Percentiles rank a stretch among this genome's conserved stretches.
phyloP scores from a whole-genome alignment of 2,329 filamentous ascomycete species.

The Penicillium sp. region DNA sequence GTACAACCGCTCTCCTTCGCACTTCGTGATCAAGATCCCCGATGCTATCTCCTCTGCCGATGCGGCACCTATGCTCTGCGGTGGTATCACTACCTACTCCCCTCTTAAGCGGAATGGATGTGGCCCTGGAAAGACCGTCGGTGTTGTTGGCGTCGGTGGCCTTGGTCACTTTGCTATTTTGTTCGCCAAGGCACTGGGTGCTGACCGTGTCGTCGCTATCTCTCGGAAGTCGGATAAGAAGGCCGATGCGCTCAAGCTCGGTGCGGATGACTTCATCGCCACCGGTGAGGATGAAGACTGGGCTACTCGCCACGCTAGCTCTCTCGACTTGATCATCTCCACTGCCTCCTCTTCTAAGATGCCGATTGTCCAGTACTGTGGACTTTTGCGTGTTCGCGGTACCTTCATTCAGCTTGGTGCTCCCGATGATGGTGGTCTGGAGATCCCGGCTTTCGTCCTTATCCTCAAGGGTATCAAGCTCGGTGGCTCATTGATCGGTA shows the following conservation, averaged over 20 bases:
- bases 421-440: slow-evolving; percentile 57
- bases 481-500: slow-evolving; percentile 46
- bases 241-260: slow-evolving; percentile 54
- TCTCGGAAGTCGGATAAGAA: slow-evolving; percentile 52
- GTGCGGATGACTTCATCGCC: slow-evolving; percentile 56
- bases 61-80: slow-evolving; percentile 71
- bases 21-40: slow-evolving; percentile 61
- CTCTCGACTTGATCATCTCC: slow-evolving; percentile 56
- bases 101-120: slow-evolving; percentile 65
- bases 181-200: slow-evolving; percentile 66
- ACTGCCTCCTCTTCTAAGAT: slow-evolving; percentile 54
- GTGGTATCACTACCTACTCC: slow-evolving; percentile 69
- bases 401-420: slow-evolving; percentile 62
- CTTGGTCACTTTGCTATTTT: slow-evolving; percentile 70
- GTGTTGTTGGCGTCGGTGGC: slow-evolving; percentile 68
- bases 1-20: slow-evolving; percentile 53
- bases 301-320: slow-evolving; percentile 46
- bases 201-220: slow-evolving; percentile 56
- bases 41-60: slow-evolving; percentile 47
- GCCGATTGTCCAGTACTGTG: slow-evolving; percentile 18
- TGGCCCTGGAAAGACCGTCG: slow-evolving; percentile 68
- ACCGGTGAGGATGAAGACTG: slow-evolving; percentile 56
- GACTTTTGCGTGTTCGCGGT: slow-evolving; percentile 18
- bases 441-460: slow-evolving; percentile 56
- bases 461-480: slow-evolving; percentile 52